phyloP scores from a whole-genome alignment of 306 rosid genomes.

The Lathyrus aphaca region DNA sequence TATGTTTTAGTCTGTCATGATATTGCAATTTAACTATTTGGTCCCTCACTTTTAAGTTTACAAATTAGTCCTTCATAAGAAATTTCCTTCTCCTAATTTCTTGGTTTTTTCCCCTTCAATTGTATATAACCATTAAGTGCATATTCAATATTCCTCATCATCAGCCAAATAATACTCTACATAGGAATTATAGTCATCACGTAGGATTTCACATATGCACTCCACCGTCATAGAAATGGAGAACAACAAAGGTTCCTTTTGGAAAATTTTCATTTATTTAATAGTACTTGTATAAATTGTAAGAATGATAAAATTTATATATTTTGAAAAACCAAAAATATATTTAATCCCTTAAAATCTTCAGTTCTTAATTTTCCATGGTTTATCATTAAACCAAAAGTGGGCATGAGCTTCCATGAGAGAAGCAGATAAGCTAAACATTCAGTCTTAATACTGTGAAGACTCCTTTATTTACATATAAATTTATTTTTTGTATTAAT shows the following conservation, averaged over 20 bases:
- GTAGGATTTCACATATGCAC: neutral
- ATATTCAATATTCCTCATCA: neutral
- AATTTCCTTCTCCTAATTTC: too few species aligned
- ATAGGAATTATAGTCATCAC: neutral
- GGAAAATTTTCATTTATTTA: neutral
- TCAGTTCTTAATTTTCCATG: neutral
- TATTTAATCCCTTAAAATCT: too few species aligned
- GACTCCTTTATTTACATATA: neutral
- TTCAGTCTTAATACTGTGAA: neutral
- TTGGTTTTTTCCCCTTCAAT: too few species aligned
- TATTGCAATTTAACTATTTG: neutral
- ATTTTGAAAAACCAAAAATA: too few species aligned
- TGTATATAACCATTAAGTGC: too few species aligned
- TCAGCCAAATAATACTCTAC: too few species aligned
- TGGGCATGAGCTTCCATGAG: slow-evolving; percentile 16
- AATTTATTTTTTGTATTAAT: neutral
- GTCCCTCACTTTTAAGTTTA: too few species aligned
- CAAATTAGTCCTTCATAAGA: too few species aligned
- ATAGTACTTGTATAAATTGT: neutral
- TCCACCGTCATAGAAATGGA: neutral
- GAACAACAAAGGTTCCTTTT: neutral
- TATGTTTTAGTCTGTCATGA: neutral
- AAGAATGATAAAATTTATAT: neutral
- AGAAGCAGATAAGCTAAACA: neutral
- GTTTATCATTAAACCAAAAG: slow-evolving; percentile 6